Evolutionary conservation across 306 rosid species (phyloP), one percentile per base, ranked within the genome.

Genomic region (Malus domestica): DNA sequence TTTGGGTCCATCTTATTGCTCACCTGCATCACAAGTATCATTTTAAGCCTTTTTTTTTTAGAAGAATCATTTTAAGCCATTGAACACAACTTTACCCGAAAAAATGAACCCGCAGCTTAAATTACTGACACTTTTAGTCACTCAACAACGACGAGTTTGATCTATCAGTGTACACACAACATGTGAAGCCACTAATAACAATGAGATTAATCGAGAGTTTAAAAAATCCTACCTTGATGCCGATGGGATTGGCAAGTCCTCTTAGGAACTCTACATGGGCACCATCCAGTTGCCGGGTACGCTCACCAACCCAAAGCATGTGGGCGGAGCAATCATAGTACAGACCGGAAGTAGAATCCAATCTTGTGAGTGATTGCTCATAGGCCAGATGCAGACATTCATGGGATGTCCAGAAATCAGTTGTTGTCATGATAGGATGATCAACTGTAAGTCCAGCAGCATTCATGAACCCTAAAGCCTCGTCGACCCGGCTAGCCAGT

Each of bases 351-450:
- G 96, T 90, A 30, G 96, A 90, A 77, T 90, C 96, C 74, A 70
- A 67, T 79, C 93, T 88, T 29, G 96, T 88, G 76, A 90, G 83
- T 10, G 96, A 62, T 77, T 90, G 91, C 79, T 90, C 96, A 60
- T 90, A 90, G 45, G 96, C 91, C 83, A 90, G 84, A 73, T 64
- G 90, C 78, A 90, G 77, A 81, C 96, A 90, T 82, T 90, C 96
- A 52, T 90, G 96, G 23, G 93, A 88, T n/a, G 96, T 90, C 96
- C 96, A 90, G 83, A 90, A 90, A 33, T 90, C 96, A 20, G 96
- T 90, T 42, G 89, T 82, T 22, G 81, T 85, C 91, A 88, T 88
- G 58, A 87, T 40, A 30, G 96, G 93, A 74, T 88, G 89, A 70
- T 90, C 96, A 69, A 82, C 40, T 2, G 96, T 90, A 64, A 90